phyloP scores from a whole-genome alignment of 202 grass and related monocot genomes.

The Carex arenaria region DNA sequence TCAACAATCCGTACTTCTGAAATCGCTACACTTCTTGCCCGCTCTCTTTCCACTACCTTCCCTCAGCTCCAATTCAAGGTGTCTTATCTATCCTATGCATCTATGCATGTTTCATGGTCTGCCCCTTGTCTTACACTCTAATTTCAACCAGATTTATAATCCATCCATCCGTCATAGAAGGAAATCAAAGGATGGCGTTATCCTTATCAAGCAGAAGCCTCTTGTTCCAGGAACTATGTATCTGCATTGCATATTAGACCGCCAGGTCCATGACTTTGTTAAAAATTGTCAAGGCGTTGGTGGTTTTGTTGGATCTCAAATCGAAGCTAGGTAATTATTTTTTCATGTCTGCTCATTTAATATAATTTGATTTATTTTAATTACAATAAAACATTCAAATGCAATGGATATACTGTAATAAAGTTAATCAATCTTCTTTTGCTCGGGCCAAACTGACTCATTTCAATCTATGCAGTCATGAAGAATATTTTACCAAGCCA shows the following conservation, averaged over 20 bases:
- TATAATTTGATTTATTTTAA: neutral
- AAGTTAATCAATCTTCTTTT: neutral
- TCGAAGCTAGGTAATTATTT: slow-evolving; percentile 51
- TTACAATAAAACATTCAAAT: neutral
- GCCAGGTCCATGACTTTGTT: slow-evolving; percentile 80
- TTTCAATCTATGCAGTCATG: slow-evolving; percentile 41
- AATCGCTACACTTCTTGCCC: slow-evolving; percentile 48
- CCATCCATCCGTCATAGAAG: slow-evolving; percentile 19
- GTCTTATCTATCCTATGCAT: neutral
- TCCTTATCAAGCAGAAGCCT: slow-evolving; percentile 55
- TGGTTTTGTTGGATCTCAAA: slow-evolving; percentile 79
- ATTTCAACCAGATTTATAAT: slow-evolving; percentile 59
- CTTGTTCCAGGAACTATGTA: slow-evolving; percentile 72
- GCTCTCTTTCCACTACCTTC: slow-evolving; percentile 37
- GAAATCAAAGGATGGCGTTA: slow-evolving; percentile 32
- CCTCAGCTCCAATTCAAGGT: slow-evolving; percentile 66
- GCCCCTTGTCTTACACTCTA: neutral
- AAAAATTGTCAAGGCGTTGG: slow-evolving; percentile 59
- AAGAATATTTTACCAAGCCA: slow-evolving; percentile 77
- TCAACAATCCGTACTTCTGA: slow-evolving; percentile 65
- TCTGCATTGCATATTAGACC: slow-evolving; percentile 66
- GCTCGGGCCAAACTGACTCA: neutral
- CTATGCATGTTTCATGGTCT: too few relatives aligned
- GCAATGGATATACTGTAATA: slow-evolving; percentile 1
- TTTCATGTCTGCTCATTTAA: neutral